Percentiles rank a stretch among this genome's conserved stretches.
Evolutionary conservation across 768 basidiomycete species (phyloP).

Genomic region (Tricholoma saponaceum): DNA sequence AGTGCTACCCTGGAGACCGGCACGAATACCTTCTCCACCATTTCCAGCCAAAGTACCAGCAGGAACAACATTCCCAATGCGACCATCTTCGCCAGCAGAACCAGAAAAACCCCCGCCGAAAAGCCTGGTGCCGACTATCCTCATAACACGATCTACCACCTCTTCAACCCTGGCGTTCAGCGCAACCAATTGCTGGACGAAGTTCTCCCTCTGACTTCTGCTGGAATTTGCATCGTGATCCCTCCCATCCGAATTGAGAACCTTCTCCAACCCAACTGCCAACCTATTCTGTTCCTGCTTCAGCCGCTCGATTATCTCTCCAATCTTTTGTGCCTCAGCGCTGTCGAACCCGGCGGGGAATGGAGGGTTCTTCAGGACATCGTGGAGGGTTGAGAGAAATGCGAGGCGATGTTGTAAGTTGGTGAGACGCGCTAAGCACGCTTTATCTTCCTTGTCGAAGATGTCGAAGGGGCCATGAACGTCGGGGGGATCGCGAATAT

Average conservation of each 20-base stretch:
- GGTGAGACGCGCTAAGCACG: background rate
- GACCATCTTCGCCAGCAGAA: background rate
- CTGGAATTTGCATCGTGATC: background rate
- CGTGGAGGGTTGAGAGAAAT: background rate
- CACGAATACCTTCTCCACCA: too few species aligned
- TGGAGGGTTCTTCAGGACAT: background rate
- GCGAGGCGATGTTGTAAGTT: background rate
- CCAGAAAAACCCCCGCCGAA: background rate
- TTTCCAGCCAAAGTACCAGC: too few species aligned
- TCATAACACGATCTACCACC: background rate
- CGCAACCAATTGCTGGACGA: background rate
- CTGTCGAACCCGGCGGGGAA: background rate
- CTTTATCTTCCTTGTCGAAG: background rate
- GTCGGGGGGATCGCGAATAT: background rate
- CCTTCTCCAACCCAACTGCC: background rate
- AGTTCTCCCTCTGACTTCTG: background rate
- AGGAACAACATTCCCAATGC: too few species aligned
- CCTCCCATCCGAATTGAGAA: background rate
- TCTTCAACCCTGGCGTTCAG: background rate
- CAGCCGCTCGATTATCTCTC: background rate
- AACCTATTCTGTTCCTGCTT: background rate
- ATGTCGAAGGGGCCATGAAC: background rate
- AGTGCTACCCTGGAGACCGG: too few species aligned
- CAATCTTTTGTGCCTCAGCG: background rate
- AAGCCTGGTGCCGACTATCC: background rate